Base-by-base conservation (phyloP, 495 filamentous ascomycete species). In the Tuber microsphaerosporum region DNA sequence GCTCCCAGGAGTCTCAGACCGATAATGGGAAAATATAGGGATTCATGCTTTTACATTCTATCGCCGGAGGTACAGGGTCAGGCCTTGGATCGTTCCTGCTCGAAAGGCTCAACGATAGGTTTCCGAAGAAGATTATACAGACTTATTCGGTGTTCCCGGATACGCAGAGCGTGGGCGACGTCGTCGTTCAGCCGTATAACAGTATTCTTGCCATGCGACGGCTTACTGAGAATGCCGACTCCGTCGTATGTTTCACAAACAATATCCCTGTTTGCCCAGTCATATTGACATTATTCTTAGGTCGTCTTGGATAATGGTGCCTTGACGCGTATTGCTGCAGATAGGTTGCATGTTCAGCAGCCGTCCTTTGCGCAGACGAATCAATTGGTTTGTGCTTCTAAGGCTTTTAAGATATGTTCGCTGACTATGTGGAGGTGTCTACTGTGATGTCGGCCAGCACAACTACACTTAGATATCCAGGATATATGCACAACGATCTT, bases 401-500 rank as follows among this genome's bases (percentile, higher is more conserved):
- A 56, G 61, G 5, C 34, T 72, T 72, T 69, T 75, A 45, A 46
- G 31, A 75, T 71, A 68, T 8, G 71, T 44, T 41, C 31, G 72
- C 89, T 87, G 89, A 97, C 16, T 34, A 14, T 17, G 56, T 34
- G 56, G 16, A 65, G 56, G 56, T 65, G 14, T 97, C 94, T 42
- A 99, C 96, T 2, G 96, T 99, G 78, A 99, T 99, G 95, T 97
- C 94, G 39, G 95, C 96, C 16, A 94, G 93, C 81, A 99, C 95
- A 1, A 97, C 94, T 9, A 97, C 95, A 12, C 90, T 99, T 45
- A 89, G 95, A 75, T 98, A 99, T 83, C 95, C 95, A 1, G 95
- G 96, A 41, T 99, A 99, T 83, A 98, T 99, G 96, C 95, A 99
- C 86, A 99, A 99, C 83, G 95, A 99, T 82, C 91, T 99, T 12